Conservation (phyloP, 805 yeast genomes). For the Torulaspora maleeae region DNA sequence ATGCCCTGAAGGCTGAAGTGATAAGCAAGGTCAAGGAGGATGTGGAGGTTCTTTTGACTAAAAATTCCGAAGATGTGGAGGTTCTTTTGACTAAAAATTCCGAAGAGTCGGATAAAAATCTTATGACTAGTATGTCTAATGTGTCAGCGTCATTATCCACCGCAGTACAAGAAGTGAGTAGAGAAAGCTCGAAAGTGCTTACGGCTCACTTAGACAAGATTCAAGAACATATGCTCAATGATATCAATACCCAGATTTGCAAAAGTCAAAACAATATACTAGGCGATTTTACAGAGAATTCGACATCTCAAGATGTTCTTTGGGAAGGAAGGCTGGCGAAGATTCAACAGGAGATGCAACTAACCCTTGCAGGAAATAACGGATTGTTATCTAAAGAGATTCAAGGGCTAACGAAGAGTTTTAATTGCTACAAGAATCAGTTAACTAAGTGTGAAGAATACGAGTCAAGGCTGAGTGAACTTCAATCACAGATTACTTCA, state of each 20-base stretch:
- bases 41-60: neutral
- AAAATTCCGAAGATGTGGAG: neutral
- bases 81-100: neutral
- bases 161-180: neutral
- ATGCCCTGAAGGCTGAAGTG: conserved; percentile 7
- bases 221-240: neutral
- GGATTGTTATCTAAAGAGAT: neutral
- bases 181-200: neutral
- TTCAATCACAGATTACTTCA: conserved; percentile 21
- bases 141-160: neutral
- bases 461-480: conserved; percentile 17
- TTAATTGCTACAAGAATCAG: conserved; percentile 11
- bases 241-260: neutral
- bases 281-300: neutral
- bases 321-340: neutral
- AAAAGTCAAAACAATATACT: neutral
- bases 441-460: conserved; percentile 14
- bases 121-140: neutral
- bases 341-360: neutral
- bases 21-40: conserved; percentile 4
- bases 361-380: neutral
- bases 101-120: neutral
- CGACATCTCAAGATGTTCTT: neutral
- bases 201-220: neutral
- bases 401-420: neutral